A percentile compares a stretch with the other conserved stretches of the same genome.
Conservation (phyloP, 2,329 filamentous ascomycete species). For the Aspergillus proliferans region DNA sequence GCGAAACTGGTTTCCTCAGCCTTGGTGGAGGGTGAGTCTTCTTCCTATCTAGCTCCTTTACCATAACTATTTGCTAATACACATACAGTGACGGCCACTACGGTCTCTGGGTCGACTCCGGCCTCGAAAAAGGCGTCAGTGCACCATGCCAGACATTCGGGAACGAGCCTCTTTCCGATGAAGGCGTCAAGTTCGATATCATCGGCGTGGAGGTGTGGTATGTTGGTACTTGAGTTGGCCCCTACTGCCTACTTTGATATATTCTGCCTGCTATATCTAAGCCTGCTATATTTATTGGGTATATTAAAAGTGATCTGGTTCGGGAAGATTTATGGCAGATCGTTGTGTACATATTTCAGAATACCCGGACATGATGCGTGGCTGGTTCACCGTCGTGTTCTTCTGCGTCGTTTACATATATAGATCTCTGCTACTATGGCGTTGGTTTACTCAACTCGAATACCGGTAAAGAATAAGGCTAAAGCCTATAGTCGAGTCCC, state of each 20-base stretch:
- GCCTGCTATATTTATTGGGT: background rate
- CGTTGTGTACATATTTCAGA: constrained; percentile 1
- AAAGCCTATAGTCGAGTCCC: too few relatives aligned
- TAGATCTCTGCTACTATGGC: too few relatives aligned
- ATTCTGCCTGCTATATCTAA: background rate
- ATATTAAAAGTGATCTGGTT: background rate
- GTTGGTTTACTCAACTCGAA: too few relatives aligned
- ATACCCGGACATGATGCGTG: constrained; percentile 8
- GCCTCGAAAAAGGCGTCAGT: constrained; percentile 76
- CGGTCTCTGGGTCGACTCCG: constrained; percentile 87
- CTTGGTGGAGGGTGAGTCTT: constrained; percentile 65
- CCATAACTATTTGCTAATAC: constrained; percentile 17
- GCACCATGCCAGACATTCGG: constrained; percentile 84
- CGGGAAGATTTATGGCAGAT: background rate
- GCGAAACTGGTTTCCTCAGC: constrained; percentile 76
- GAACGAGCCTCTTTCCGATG: constrained; percentile 88
- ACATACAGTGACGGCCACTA: constrained; percentile 66
- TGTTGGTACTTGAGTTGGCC: constrained; percentile 53
- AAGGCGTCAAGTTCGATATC: constrained; percentile 86
- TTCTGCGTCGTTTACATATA: background rate
- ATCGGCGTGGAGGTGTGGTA: constrained; percentile 92
- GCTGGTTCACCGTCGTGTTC: constrained; percentile 9
- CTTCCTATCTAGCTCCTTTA: background rate
- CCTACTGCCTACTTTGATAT: background rate
- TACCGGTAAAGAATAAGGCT: too few relatives aligned